Base-by-base conservation (phyloP, 2,329 filamentous ascomycete genomes). In the Talaromyces sp. region DNA sequence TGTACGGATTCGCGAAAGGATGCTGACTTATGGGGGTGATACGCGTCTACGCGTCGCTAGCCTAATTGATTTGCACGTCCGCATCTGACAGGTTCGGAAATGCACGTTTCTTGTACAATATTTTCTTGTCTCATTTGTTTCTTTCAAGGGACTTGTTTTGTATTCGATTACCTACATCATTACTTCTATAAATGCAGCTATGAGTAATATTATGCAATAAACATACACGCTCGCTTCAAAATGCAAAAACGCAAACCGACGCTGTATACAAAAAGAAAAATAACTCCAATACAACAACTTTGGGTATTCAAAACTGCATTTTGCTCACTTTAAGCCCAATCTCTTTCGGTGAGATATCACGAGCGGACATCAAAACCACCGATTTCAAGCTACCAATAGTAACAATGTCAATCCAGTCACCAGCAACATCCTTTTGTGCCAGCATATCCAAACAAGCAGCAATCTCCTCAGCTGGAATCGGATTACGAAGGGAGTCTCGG, bases 401-500 rank as follows among this genome's bases (percentile, higher is more conserved):
- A 33, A 83, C 79, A 65, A 84, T 71, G 31, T 76, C 81, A 37
- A 84, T 72, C 84, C 84, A 86, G 54, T 77, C 73, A 54, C 79
- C 79, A 10, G 82, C 82, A 47, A 83, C 76, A 59, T 82, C 78
- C 33, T 83, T 75, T 37, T 78, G 72, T 4, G 79, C 78, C 52
- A 86, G 72, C 43, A 86, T 75, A 60, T 78, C 77, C 60, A 86
- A 70, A 72, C 82, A 83, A 1, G 74, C 72, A 62, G 78, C 78
- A 10, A 81, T 80, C 68, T 85, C 84, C 6, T 79, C 76, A 35
- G 75, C 78, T 1, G 81, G 80, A 50, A 85, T 83, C 0, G 83
- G 81, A 63, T 75, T 80, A 39, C 75, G 73, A 67, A 90, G 79
- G 31, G 90, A 92, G 75, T 92, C 89, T 71, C 84, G 85, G 58